Conservation (phyloP, 2,329 filamentous ascomycete species). For the Paecilomyces variotii region DNA sequence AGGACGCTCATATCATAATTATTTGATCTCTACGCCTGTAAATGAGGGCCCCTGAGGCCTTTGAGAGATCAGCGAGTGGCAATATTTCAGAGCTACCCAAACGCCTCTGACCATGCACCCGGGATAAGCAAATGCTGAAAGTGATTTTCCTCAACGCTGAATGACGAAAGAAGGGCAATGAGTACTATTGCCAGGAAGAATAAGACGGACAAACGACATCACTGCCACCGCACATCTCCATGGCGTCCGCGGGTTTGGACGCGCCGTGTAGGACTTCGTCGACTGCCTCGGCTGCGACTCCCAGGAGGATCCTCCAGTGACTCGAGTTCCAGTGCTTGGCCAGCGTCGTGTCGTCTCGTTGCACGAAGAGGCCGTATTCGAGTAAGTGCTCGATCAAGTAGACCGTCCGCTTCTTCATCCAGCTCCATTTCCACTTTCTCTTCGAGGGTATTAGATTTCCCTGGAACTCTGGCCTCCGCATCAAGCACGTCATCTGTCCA, state of each 20-base stretch:
- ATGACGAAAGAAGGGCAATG: not conserved
- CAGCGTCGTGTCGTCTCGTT: conserved; percentile 8
- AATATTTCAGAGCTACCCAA: not conserved
- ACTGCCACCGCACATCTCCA: not conserved
- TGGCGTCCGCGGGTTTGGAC: not conserved
- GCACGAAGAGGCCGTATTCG: conserved; percentile 19
- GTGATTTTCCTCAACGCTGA: not conserved
- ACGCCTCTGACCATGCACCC: conserved; percentile 1
- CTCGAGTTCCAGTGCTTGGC: conserved; percentile 14
- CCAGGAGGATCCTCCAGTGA: conserved; percentile 14
- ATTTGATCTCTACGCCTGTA: not conserved
- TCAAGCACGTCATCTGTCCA: conserved; percentile 32
- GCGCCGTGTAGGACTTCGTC: conserved; percentile 9
- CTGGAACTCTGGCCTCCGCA: conserved; percentile 11
- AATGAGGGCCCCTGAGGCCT: not conserved
- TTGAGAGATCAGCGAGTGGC: not conserved
- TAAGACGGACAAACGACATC: not conserved
- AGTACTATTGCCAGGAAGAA: not conserved
- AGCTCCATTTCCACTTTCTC: conserved; percentile 34
- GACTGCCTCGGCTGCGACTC: conserved; percentile 13
- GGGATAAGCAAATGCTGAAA: not conserved
- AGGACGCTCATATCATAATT: not conserved
- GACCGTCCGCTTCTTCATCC: conserved; percentile 35
- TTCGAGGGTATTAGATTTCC: conserved; percentile 14
- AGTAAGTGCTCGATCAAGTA: conserved; percentile 32